Base-by-base conservation (phyloP, 2,329 filamentous ascomycete genomes). In the Penicillium brasilianum region DNA sequence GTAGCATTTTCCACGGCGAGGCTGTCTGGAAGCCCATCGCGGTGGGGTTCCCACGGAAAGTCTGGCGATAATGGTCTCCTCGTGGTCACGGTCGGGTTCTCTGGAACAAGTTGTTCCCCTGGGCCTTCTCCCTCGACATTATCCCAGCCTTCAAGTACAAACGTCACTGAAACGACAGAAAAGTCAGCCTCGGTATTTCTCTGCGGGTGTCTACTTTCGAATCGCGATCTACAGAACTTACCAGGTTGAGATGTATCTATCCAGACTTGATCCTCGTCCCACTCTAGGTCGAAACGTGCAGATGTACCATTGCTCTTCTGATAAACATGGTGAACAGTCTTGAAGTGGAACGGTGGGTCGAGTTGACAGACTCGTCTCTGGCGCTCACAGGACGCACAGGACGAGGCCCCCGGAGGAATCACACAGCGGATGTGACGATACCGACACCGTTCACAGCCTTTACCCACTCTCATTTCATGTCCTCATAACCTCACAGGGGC, bases 341-440 rank as follows among this genome's bases (percentile, higher is more conserved):
- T 73, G 61, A 76, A 76, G 32, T 71, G 69, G 56, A 76, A 76
- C 1, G 67, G 73, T 14, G 74, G 73, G 57, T 75, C 73, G 3
- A 76, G 67, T 55, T 69, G 72, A 56, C 73, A 76, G 1, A 54
- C 60, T 8, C 71, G 70, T 30, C 68, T 70, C 20, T 75, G 61
- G 18, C 71, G 72, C 9, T 64, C 51, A 56, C 74, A 76, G 34
- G 70, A 60, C 32, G 68, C 70, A 57, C 74, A 76, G 2, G 72
- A 61, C 9, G 71, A 68, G 8, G 72, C 70, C 3, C 71, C 73
- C 1, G 60, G 37, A 7, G 65, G 64, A 48, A 74, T 69, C 7
- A 69, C 71, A 49, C 74, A 75, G 54, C 72, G 71, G 36, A 75
- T 74, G 69, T 76, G 74, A 62, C 74, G 74, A 72, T 72, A 59